Percentiles rank a stretch among this genome's conserved stretches.
These are phyloP conservation scores for Stephanodiscus triporus DNA, from an alignment of 108 stramenopile genomes.

Conservation along the genomic window DNA sequence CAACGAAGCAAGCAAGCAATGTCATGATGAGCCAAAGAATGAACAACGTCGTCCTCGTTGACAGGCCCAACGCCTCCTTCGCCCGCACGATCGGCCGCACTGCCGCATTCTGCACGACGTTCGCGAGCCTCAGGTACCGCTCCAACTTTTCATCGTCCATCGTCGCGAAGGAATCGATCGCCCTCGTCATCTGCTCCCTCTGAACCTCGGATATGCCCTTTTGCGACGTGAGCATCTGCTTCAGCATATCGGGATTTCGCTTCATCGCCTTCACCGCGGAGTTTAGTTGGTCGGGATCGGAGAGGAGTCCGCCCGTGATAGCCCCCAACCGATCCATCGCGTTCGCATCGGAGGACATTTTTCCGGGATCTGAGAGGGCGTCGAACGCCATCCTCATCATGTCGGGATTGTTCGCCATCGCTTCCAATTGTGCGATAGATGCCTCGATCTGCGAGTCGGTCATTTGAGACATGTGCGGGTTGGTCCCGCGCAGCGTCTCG, in stretches of 20 bases:
- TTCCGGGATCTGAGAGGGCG: conserved; percentile 7
- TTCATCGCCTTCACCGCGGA: conserved; percentile 67
- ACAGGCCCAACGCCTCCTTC: conserved; percentile 35
- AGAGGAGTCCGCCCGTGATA: conserved; percentile 58
- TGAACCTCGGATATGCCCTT: conserved; percentile 41
- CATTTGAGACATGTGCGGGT: conserved; percentile 76
- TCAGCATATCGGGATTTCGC: conserved; percentile 77
- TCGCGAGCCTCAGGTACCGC: conserved; percentile 54
- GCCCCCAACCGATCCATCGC: conserved; percentile 48
- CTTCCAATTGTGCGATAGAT: conserved; percentile 69
- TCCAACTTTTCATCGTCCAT: conserved; percentile 77
- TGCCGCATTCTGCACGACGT: conserved; percentile 51
- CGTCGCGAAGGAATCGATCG: conserved; percentile 62
- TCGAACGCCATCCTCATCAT: conserved; percentile 75
- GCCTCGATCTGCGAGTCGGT: conserved; percentile 64
- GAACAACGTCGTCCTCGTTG: conserved; percentile 14
- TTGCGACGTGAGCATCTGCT: conserved; percentile 51
- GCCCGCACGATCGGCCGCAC: conserved; percentile 39
- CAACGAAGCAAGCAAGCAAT: not conserved
- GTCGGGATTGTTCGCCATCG: conserved; percentile 71
- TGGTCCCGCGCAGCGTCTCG: conserved; percentile 51
- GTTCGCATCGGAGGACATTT: not conserved
- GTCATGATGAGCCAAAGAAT: not conserved
- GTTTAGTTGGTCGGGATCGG: conserved; percentile 68
- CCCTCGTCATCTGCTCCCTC: conserved; percentile 59